Conservation (phyloP, 139 green algal species). For the Chlorella sorokiniana region DNA sequence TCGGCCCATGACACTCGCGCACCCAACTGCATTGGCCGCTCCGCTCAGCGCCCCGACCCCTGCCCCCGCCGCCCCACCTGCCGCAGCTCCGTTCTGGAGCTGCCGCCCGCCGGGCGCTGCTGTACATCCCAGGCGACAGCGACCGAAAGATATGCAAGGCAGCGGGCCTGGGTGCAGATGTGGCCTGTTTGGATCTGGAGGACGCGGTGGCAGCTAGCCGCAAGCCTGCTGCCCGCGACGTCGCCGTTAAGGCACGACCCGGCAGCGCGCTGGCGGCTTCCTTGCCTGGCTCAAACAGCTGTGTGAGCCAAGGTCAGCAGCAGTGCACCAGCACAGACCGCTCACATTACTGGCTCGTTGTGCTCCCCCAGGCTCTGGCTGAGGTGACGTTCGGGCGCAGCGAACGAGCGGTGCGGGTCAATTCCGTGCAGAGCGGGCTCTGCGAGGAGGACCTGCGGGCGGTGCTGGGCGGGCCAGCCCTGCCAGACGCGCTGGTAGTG, state of each 20-base stretch:
- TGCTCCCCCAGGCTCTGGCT: conserved; percentile 5
- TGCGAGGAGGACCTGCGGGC: conserved; percentile 36
- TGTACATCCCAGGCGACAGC: conserved; percentile 46
- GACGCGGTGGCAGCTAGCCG: conserved; percentile 43
- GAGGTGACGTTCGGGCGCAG: conserved; percentile 26
- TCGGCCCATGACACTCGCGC: too few relatives aligned
- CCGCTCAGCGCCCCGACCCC: background rate
- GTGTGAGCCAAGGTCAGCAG: background rate
- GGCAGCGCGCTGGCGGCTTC: background rate
- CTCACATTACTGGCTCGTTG: background rate
- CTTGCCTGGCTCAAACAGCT: background rate
- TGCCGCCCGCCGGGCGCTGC: conserved; percentile 35
- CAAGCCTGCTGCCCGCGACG: conserved; percentile 33
- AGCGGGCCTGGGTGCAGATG: conserved; percentile 20
- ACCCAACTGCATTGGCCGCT: too few relatives aligned
- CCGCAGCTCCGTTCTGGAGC: conserved; percentile 21
- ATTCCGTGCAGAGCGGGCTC: conserved; percentile 36
- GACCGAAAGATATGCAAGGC: conserved; percentile 45
- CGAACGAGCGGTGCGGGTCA: conserved; percentile 48
- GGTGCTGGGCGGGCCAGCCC: conserved; percentile 30
- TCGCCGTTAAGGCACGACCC: conserved; percentile 16
- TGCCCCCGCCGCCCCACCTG: background rate
- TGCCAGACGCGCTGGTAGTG: conserved; percentile 46
- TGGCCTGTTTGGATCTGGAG: conserved; percentile 46
- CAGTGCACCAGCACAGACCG: background rate